Evolutionary conservation across 148 eudicot species (phyloP).

Genomic region (Mesembryanthemum crystallinum): DNA sequence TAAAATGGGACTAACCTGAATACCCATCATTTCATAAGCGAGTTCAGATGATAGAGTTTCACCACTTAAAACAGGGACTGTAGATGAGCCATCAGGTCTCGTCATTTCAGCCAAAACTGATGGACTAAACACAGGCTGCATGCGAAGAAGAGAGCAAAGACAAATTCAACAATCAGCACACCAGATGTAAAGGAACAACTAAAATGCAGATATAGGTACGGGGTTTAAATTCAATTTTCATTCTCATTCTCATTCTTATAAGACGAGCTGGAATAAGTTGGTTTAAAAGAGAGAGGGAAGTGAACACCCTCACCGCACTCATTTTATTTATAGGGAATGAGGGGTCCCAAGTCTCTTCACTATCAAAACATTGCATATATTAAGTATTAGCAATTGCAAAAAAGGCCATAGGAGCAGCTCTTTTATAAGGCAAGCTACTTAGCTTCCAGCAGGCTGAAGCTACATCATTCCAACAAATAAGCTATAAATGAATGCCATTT

Average conservation of each 20-base stretch:
- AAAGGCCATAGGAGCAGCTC: not conserved
- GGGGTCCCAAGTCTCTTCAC: not conserved
- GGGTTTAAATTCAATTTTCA: not conserved
- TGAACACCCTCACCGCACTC: no score
- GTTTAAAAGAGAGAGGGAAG: not conserved
- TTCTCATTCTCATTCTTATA: no score
- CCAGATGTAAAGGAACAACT: not conserved
- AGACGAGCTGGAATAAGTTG: not conserved
- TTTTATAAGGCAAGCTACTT: not conserved
- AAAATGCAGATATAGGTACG: not conserved
- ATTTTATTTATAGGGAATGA: not conserved
- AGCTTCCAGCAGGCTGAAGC: not conserved
- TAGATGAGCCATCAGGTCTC: constrained; percentile 82
- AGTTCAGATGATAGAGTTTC: constrained; percentile 82
- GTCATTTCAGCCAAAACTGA: constrained; percentile 83
- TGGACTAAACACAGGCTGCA: constrained; percentile 86
- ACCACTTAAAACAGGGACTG: constrained; percentile 59
- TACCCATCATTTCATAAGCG: constrained; percentile 77
- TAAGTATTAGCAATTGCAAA: no score
- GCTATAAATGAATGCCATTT: not conserved
- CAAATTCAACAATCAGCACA: not conserved
- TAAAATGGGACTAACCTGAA: constrained; percentile 54
- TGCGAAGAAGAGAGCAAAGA: constrained; percentile 12
- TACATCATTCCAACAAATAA: not conserved
- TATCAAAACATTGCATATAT: not conserved